These are phyloP conservation scores for Euphorbia peplus DNA, from an alignment of 345 rosid species.

Conservation along the genomic window DNA sequence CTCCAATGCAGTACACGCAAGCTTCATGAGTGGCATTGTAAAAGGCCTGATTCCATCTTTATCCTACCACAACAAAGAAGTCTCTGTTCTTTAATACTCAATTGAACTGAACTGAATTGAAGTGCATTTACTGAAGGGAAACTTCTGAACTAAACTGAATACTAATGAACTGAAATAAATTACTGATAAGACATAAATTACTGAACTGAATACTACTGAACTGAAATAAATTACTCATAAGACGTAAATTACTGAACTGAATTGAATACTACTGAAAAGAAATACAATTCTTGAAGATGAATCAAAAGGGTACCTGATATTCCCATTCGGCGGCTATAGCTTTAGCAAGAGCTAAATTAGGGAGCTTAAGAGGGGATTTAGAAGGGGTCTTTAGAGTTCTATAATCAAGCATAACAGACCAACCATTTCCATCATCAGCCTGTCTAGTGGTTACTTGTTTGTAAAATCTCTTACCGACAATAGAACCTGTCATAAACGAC, in stretches of 20 bases:
- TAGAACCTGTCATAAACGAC: slow-evolving; percentile 92
- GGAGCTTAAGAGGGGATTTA: slow-evolving; percentile 75
- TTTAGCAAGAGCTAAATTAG: slow-evolving; percentile 70
- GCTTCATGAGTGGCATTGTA: slow-evolving; percentile 95
- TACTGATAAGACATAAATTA: too few relatives aligned
- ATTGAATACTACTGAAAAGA: too few relatives aligned
- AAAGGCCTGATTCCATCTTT: slow-evolving; percentile 97
- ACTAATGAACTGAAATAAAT: too few relatives aligned
- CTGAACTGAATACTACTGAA: too few relatives aligned
- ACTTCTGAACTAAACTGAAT: too few relatives aligned
- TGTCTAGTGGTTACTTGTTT: slow-evolving; percentile 72
- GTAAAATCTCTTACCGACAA: slow-evolving; percentile 83
- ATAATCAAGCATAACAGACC: slow-evolving; percentile 96
- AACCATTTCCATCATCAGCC: slow-evolving; percentile 88
- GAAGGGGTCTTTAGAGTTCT: slow-evolving; percentile 87
- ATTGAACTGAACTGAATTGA: too few relatives aligned
- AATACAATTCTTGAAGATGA: not conserved
- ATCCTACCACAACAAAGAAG: slow-evolving; percentile 49
- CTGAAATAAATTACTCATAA: too few relatives aligned
- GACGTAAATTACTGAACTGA: too few relatives aligned
- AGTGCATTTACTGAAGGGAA: too few relatives aligned
- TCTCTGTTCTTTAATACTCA: too few relatives aligned
- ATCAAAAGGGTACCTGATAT: slow-evolving; percentile 56
- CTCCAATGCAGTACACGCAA: slow-evolving; percentile 93
- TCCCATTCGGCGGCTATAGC: slow-evolving; percentile 97